These are phyloP conservation scores for Kuraishia ogatae DNA, from an alignment of 805 yeast species.

Conservation along the genomic window DNA sequence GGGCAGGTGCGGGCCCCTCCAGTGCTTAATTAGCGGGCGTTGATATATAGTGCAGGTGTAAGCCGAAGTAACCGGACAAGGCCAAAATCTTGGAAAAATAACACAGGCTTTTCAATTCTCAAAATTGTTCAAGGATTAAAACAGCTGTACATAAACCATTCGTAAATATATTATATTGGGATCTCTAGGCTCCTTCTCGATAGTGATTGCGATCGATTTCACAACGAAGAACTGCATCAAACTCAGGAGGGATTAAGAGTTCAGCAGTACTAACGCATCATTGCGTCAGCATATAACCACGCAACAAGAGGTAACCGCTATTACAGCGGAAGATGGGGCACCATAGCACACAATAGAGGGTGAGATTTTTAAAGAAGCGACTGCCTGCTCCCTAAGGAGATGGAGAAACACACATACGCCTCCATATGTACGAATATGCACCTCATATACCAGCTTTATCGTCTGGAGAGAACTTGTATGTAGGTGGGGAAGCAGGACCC, in stretches of 20 bases:
- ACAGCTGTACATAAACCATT: not conserved
- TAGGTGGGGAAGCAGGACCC: not conserved
- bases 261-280: not conserved
- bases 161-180: not conserved
- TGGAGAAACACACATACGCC: not conserved
- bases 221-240: not conserved
- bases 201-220: not conserved
- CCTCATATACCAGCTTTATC: not conserved
- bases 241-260: not conserved
- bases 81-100: not conserved
- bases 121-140: too few species aligned
- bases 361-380: not conserved
- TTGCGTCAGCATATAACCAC: not conserved
- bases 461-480: not conserved
- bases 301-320: not conserved
- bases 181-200: not conserved
- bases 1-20: not conserved
- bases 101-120: not conserved
- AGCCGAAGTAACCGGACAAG: not conserved
- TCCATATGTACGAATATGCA: not conserved
- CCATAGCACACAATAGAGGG: not conserved
- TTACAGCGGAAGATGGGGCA: not conserved
- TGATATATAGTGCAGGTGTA: not conserved
- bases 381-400: not conserved
- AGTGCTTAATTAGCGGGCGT: not conserved